Conservation (phyloP, 1,284 basidiomycete species). For the Cryptococcus maquisensis region DNA sequence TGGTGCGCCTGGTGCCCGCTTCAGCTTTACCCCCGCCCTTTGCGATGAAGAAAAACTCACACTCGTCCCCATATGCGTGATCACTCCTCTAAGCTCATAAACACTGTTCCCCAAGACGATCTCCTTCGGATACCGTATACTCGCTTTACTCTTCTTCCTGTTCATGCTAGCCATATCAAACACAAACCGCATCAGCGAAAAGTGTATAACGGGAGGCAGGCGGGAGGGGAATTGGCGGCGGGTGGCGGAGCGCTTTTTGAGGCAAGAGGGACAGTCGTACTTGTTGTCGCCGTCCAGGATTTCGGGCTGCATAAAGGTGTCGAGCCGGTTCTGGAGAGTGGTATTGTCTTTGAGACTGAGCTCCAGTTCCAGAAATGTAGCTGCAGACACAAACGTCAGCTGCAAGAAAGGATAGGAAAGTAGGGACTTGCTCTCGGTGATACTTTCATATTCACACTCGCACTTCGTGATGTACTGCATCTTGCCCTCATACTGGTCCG, state of each 20-base stretch:
- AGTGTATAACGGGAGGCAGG: slow-evolving; percentile 76
- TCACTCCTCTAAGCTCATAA: slow-evolving; percentile 75
- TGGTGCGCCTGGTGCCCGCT: slow-evolving; percentile 66
- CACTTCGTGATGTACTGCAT: slow-evolving; percentile 75
- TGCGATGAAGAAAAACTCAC: slow-evolving; percentile 22
- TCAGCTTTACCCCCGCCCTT: background rate
- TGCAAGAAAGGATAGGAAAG: background rate
- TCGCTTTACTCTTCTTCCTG: slow-evolving; percentile 76
- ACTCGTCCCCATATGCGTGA: slow-evolving; percentile 71
- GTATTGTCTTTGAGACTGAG: slow-evolving; percentile 66
- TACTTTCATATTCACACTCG: slow-evolving; percentile 63
- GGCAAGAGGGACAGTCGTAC: slow-evolving; percentile 74
- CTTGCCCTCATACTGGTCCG: slow-evolving; percentile 77
- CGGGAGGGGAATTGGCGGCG: slow-evolving; percentile 63
- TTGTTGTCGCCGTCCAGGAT: slow-evolving; percentile 72
- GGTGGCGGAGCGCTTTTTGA: slow-evolving; percentile 66
- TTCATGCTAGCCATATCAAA: slow-evolving; percentile 72
- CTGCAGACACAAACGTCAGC: slow-evolving; percentile 3
- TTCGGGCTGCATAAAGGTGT: slow-evolving; percentile 62
- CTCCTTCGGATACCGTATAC: slow-evolving; percentile 68
- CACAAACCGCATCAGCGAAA: slow-evolving; percentile 82
- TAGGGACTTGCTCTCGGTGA: slow-evolving; percentile 50
- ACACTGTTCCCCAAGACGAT: slow-evolving; percentile 55
- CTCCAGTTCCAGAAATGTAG: slow-evolving; percentile 73
- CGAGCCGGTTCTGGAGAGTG: slow-evolving; percentile 66